Conservation (phyloP, 352 stramenopile genomes). For the Globisporangium alternatum region DNA sequence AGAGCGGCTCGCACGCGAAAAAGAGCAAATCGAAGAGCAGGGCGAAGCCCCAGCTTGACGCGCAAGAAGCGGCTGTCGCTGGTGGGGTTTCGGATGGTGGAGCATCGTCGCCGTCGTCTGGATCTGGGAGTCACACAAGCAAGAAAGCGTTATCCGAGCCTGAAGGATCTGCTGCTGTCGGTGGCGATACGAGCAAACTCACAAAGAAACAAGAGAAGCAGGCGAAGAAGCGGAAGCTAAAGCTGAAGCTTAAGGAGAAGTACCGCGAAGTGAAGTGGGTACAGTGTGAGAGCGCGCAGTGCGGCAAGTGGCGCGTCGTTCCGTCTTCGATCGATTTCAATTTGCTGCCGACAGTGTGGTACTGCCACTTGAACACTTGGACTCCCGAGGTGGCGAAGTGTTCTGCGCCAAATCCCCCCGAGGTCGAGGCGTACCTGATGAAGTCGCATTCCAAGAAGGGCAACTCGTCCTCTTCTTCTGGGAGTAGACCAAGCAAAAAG, state of each 20-base stretch:
- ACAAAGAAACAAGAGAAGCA: slow-evolving; percentile 62
- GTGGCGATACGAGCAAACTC: slow-evolving; percentile 22
- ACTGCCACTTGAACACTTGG: slow-evolving; percentile 82
- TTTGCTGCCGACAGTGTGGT: slow-evolving; percentile 89
- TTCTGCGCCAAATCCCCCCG: slow-evolving; percentile 57
- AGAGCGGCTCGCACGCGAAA: slow-evolving; percentile 8
- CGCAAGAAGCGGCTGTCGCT: not conserved
- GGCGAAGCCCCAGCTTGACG: slow-evolving; percentile 19
- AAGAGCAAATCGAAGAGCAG: slow-evolving; percentile 25
- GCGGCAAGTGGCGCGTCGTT: slow-evolving; percentile 94
- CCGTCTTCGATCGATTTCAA: slow-evolving; percentile 89
- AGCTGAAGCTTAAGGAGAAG: slow-evolving; percentile 76
- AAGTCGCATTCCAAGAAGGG: slow-evolving; percentile 65
- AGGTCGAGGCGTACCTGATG: slow-evolving; percentile 65
- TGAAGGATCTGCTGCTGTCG: not conserved
- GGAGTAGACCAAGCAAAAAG: slow-evolving; percentile 51
- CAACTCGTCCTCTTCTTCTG: slow-evolving; percentile 11
- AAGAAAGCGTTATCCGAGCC: slow-evolving; percentile 16
- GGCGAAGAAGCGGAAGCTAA: slow-evolving; percentile 74
- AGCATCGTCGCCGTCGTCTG: slow-evolving; percentile 38
- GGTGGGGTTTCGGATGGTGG: slow-evolving; percentile 24
- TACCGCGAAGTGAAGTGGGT: slow-evolving; percentile 92
- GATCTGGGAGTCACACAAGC: slow-evolving; percentile 25
- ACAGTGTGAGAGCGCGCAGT: slow-evolving; percentile 92
- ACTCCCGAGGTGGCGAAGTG: slow-evolving; percentile 68